Evolutionary conservation across 2,329 filamentous ascomycete species (phyloP).

Genomic region (Colletotrichum truncatum): DNA sequence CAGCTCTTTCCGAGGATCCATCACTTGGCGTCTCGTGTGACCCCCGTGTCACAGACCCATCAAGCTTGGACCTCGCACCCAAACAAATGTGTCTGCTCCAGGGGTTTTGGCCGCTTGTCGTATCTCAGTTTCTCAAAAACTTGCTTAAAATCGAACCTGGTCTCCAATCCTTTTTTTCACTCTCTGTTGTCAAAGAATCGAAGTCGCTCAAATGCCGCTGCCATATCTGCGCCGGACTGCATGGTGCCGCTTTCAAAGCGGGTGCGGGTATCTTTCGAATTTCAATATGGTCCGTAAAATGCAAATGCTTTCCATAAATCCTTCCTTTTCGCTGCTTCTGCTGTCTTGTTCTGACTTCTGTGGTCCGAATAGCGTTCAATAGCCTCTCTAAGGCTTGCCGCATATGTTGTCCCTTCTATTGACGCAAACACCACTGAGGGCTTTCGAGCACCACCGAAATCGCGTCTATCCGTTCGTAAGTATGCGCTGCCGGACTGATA

Average conservation of each 20-base stretch:
- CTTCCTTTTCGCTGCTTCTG: background rate
- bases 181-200: background rate
- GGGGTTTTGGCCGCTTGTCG: background rate
- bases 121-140: background rate
- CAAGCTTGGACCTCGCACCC: constrained; percentile 8
- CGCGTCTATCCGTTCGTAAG: too few relatives aligned
- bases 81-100: background rate
- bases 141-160: background rate
- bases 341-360: background rate
- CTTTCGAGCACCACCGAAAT: too few relatives aligned
- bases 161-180: background rate
- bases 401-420: too few relatives aligned
- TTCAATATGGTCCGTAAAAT: constrained; percentile 8
- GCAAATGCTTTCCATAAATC: background rate
- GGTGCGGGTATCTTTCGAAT: background rate
- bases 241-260: constrained; percentile 11
- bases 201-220: background rate
- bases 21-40: constrained; percentile 7
- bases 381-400: too few relatives aligned
- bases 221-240: background rate
- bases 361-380: background rate
- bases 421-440: too few relatives aligned
- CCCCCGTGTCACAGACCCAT: constrained; percentile 10
- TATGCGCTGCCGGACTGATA: too few relatives aligned
- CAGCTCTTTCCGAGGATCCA: background rate